These are phyloP conservation scores for Cladophialophora psammophila DNA, from an alignment of 2,329 filamentous ascomycete genomes.

Conservation along the genomic window DNA sequence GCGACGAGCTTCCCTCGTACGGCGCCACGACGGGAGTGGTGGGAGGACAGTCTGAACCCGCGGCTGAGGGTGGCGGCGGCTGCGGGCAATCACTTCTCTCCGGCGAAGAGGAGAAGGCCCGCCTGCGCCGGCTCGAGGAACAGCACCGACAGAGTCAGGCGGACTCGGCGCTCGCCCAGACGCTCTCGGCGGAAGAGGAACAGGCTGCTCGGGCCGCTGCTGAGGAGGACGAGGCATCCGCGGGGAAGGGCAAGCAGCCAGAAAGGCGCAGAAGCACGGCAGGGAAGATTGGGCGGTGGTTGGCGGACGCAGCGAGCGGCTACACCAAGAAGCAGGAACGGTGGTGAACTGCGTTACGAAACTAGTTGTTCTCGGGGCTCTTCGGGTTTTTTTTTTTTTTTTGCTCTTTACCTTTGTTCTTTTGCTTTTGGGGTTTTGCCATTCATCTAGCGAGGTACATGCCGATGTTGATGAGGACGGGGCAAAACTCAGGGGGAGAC, in stretches of 20 bases:
- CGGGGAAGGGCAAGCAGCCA: conserved; percentile 7
- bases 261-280: conserved; percentile 25
- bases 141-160: conserved; percentile 13
- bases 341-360: conserved; percentile 14
- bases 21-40: not conserved
- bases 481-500: too few species aligned
- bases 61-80: too few species aligned
- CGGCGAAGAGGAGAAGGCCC: conserved; percentile 24
- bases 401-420: not conserved
- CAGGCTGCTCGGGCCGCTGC: not conserved
- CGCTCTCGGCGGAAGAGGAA: conserved; percentile 10
- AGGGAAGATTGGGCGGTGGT: conserved; percentile 29
- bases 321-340: conserved; percentile 32
- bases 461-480: too few species aligned
- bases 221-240: not conserved
- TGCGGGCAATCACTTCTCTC: not conserved
- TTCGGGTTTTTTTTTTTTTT: too few species aligned
- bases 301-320: conserved; percentile 30
- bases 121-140: conserved; percentile 16
- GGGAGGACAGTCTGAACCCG: too few species aligned
- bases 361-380: not conserved
- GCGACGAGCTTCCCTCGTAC: conserved; percentile 10
- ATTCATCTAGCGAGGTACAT: too few species aligned
- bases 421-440: too few species aligned
- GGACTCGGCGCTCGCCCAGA: conserved; percentile 19